A percentile compares a stretch with the other conserved stretches of the same genome.
phyloP scores from a whole-genome alignment of 768 basidiomycete genomes.

The Gloeopeniophorella convolvens region DNA sequence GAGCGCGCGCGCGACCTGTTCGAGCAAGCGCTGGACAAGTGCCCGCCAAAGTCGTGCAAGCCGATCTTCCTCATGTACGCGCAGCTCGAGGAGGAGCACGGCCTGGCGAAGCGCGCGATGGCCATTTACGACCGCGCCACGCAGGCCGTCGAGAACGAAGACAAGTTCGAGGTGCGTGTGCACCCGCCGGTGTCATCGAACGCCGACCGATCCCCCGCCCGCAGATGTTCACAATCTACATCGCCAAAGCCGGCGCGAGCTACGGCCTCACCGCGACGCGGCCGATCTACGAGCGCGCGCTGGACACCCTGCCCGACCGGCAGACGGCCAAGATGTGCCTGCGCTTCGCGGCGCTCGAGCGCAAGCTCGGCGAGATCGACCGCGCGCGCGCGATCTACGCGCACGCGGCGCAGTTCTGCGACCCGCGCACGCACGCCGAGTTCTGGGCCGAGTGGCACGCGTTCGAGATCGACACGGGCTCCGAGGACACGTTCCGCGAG shows the following conservation, averaged over 20 bases:
- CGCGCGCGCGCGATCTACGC: conserved; percentile 94
- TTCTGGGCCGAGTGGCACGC: conserved; percentile 98
- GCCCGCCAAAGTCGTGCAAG: conserved; percentile 92
- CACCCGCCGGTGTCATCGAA: neutral
- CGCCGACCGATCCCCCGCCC: neutral
- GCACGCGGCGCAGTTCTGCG: conserved; percentile 98
- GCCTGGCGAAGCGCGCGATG: conserved; percentile 95
- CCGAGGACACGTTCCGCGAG: conserved; percentile 96
- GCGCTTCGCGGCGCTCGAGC: conserved; percentile 90
- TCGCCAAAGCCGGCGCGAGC: conserved; percentile 93
- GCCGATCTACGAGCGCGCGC: conserved; percentile 91
- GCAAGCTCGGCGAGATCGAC: conserved; percentile 98
- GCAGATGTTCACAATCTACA: conserved; percentile 95
- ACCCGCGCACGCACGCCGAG: conserved; percentile 82
- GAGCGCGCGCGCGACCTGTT: conserved; percentile 97
- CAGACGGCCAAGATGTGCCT: conserved; percentile 98
- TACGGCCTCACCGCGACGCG: conserved; percentile 95
- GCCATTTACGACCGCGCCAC: conserved; percentile 91
- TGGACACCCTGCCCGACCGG: conserved; percentile 87
- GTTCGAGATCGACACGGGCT: conserved; percentile 98
- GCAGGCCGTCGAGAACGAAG: conserved; percentile 75
- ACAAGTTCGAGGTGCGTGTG: conserved; percentile 83
- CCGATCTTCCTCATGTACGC: conserved; percentile 94
- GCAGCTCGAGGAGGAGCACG: conserved; percentile 91
- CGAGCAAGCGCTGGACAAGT: conserved; percentile 95